phyloP scores from a whole-genome alignment of 148 eudicot genomes.

The Arbutus unedo region DNA sequence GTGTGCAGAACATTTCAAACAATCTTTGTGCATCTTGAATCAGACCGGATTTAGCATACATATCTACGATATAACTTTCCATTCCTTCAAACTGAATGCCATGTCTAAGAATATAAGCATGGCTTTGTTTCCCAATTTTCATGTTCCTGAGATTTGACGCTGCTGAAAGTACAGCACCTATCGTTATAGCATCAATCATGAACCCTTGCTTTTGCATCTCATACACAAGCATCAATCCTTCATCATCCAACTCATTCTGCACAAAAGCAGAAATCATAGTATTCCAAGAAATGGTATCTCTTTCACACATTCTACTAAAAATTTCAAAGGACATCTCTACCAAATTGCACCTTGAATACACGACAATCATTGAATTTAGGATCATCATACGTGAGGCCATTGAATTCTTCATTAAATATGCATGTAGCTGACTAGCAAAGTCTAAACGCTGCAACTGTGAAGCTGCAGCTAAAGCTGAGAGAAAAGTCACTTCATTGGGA shows the following conservation, averaged over 20 bases:
- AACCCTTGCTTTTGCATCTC: constrained; percentile 87
- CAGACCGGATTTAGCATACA: constrained; percentile 75
- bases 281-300: constrained; percentile 87
- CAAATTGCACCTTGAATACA: constrained; percentile 80
- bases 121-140: constrained; percentile 71
- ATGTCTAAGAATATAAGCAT: constrained; percentile 68
- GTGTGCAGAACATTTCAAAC: constrained; percentile 38
- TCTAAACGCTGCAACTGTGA: constrained; percentile 70
- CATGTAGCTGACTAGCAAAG: constrained; percentile 66
- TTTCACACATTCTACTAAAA: constrained; percentile 65
- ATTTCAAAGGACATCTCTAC: constrained; percentile 59
- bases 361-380: constrained; percentile 60
- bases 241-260: constrained; percentile 68
- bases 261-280: constrained; percentile 77
- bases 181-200: constrained; percentile 58
- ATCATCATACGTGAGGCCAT: constrained; percentile 33
- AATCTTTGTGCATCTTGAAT: constrained; percentile 42
- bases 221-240: constrained; percentile 76
- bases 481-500: constrained; percentile 63
- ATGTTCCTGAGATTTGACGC: no score
- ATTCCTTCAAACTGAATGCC: constrained; percentile 68
- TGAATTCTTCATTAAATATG: constrained; percentile 52
- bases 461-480: constrained; percentile 62
- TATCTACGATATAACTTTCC: constrained; percentile 79
- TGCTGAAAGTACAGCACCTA: no score